Conservation (phyloP, 2,329 filamentous ascomycete genomes). For the Aspergillus tanneri region DNA sequence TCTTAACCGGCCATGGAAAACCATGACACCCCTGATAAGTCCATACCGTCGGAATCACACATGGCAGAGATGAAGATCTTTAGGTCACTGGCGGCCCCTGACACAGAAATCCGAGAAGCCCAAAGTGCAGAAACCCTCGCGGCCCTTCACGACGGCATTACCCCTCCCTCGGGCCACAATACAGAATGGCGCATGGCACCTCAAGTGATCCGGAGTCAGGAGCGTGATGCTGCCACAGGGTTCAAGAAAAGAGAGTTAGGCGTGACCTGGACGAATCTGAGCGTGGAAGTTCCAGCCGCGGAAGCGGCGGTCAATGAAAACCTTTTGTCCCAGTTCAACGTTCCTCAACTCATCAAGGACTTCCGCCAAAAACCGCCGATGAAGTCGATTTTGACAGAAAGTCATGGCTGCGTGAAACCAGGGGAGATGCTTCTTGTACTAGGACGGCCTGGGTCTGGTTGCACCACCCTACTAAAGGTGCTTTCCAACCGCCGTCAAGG, state of each 20-base stretch:
- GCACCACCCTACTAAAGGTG: slow-evolving; percentile 68
- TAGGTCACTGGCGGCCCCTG: slow-evolving; percentile 18
- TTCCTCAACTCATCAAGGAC: slow-evolving; percentile 53
- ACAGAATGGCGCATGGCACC: slow-evolving; percentile 50
- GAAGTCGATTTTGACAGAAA: slow-evolving; percentile 62
- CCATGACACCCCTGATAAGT: slow-evolving; percentile 1
- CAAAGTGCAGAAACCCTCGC: slow-evolving; percentile 24
- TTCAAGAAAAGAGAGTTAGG: slow-evolving; percentile 54
- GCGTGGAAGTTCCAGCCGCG: slow-evolving; percentile 60
- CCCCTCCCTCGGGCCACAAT: slow-evolving; percentile 25
- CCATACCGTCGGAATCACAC: slow-evolving; percentile 1
- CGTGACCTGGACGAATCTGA: slow-evolving; percentile 63
- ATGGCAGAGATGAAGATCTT: slow-evolving; percentile 9
- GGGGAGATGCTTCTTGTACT: slow-evolving; percentile 72
- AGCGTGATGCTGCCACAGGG: slow-evolving; percentile 46
- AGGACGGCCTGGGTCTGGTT: slow-evolving; percentile 66
- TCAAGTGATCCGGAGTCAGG: slow-evolving; percentile 44
- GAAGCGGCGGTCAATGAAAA: slow-evolving; percentile 65
- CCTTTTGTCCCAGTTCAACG: slow-evolving; percentile 57
- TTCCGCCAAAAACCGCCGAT: slow-evolving; percentile 55
- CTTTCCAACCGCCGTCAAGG: slow-evolving; percentile 63
- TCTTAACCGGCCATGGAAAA: background rate
- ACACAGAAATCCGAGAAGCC: slow-evolving; percentile 21
- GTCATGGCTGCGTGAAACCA: slow-evolving; percentile 66
- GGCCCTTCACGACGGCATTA: slow-evolving; percentile 3